A percentile compares a stretch with the other conserved stretches of the same genome.
These are phyloP conservation scores for Rhodosporidiobolus odoratus DNA, from an alignment of 768 basidiomycete species.

Conservation along the genomic window DNA sequence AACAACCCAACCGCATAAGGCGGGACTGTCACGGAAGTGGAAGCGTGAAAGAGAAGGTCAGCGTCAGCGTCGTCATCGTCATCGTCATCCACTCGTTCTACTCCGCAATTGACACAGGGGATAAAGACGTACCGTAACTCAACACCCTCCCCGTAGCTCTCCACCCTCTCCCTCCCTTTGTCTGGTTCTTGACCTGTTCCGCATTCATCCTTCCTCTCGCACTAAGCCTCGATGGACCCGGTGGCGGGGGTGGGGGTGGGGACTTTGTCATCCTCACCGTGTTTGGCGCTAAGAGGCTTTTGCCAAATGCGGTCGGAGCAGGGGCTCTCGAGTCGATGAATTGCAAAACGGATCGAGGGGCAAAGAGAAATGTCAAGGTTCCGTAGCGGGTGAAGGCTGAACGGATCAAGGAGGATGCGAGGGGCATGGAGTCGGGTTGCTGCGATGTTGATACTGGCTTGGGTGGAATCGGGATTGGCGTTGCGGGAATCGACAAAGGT, in stretches of 20 bases:
- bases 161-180: constrained; percentile 15
- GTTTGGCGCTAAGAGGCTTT: background rate
- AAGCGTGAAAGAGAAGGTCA: too few species aligned
- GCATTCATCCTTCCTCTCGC: constrained; percentile 7
- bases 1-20: background rate
- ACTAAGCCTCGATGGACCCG: constrained; percentile 26
- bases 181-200: background rate
- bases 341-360: constrained; percentile 8
- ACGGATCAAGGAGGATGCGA: constrained; percentile 9
- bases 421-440: constrained; percentile 11
- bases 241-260: too few species aligned
- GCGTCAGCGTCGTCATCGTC: too few species aligned
- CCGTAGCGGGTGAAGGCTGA: constrained; percentile 20
- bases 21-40: background rate
- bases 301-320: background rate
- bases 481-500: background rate
- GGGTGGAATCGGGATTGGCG: background rate
- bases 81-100: too few species aligned
- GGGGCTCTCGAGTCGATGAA: background rate
- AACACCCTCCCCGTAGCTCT: background rate
- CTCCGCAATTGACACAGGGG: too few species aligned
- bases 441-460: background rate
- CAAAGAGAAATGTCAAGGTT: constrained; percentile 25
- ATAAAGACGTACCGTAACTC: background rate
- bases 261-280: background rate